phyloP scores from a whole-genome alignment of 352 stramenopile species.

The Phytophthora cryptogea region DNA sequence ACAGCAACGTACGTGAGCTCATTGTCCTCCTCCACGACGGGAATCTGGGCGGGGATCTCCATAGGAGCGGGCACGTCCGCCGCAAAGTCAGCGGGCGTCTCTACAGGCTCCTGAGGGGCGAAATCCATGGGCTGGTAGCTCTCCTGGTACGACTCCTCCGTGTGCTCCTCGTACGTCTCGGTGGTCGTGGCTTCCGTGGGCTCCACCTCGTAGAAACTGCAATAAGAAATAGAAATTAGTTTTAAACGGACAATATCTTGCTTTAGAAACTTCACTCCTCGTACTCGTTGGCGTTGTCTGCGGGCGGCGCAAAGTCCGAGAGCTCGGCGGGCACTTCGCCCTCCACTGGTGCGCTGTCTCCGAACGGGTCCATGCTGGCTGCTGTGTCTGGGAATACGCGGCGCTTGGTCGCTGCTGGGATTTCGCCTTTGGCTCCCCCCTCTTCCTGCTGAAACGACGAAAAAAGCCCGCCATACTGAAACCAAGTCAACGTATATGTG shows the following conservation, averaged over 20 bases:
- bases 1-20: constrained; percentile 63
- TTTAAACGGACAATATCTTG: not conserved
- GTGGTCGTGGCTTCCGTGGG: constrained; percentile 29
- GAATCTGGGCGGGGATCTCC: constrained; percentile 41
- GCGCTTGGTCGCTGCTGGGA: constrained; percentile 24
- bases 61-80: constrained; percentile 15
- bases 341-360: constrained; percentile 38
- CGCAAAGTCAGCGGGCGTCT: constrained; percentile 25
- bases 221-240: not conserved
- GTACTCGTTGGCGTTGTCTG: constrained; percentile 57
- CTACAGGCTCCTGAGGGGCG: constrained; percentile 14
- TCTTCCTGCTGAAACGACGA: constrained; percentile 21
- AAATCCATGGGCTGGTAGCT: constrained; percentile 36
- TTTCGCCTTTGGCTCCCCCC: constrained; percentile 28
- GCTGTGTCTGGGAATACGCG: constrained; percentile 11
- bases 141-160: constrained; percentile 19
- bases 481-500: constrained; percentile 12
- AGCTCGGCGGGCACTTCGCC: constrained; percentile 45
- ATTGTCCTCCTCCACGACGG: constrained; percentile 68
- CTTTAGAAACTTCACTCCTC: constrained; percentile 13
- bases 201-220: constrained; percentile 74
- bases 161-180: constrained; percentile 20
- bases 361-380: constrained; percentile 67
- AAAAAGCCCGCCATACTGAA: constrained; percentile 12
- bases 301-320: constrained; percentile 62